phyloP scores from a whole-genome alignment of 2,329 filamentous ascomycete species.

The Cordyceps farinosa region DNA sequence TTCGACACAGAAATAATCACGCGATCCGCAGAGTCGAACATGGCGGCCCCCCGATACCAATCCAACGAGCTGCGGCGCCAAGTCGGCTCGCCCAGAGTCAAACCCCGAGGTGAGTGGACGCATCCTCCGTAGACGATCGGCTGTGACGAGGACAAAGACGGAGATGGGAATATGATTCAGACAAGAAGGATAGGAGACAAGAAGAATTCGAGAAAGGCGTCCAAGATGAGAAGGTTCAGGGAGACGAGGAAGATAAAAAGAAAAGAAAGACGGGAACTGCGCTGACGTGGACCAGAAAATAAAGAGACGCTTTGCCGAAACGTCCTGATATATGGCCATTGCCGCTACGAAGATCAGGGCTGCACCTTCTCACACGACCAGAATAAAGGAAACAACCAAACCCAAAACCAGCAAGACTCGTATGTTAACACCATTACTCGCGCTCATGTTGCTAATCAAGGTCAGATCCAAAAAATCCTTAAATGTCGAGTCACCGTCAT shows the following conservation, averaged over 20 bases:
- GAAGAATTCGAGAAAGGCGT: neutral
- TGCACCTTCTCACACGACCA: constrained; percentile 88
- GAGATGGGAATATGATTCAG: neutral
- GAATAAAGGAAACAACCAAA: constrained; percentile 47
- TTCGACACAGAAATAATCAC: constrained; percentile 3
- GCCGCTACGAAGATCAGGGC: constrained; percentile 85
- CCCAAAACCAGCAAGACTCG: constrained; percentile 19
- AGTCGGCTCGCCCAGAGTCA: constrained; percentile 55
- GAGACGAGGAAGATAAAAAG: neutral
- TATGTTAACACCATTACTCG: constrained; percentile 9
- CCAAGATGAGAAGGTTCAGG: neutral
- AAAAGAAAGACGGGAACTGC: neutral
- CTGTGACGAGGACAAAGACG: neutral
- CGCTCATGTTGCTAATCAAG: constrained; percentile 36
- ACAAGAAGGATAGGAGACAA: neutral
- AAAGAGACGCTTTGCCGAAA: constrained; percentile 92
- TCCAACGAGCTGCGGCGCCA: constrained; percentile 48
- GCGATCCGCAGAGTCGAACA: constrained; percentile 29
- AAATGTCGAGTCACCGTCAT: constrained; percentile 94
- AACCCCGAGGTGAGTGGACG: constrained; percentile 48
- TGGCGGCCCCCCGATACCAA: constrained; percentile 46
- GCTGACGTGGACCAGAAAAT: constrained; percentile 52
- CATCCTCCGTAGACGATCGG: neutral
- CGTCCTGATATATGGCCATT: constrained; percentile 89
- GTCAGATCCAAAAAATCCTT: constrained; percentile 67